Evolutionary conservation across 192 early-diverging fungal genomes (phyloP).

Genomic region (Pilaira anomala): DNA sequence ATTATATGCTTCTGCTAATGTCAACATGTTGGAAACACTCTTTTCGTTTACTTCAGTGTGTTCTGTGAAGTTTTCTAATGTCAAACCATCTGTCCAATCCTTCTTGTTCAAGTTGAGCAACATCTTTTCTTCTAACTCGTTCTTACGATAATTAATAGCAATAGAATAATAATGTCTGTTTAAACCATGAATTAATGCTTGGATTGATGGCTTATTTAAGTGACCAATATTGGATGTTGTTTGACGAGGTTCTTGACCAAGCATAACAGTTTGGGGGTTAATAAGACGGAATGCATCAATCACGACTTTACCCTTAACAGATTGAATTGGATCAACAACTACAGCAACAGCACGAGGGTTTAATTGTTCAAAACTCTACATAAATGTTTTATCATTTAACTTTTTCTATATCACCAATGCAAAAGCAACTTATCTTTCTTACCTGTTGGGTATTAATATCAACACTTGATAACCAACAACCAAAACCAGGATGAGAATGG

Average conservation of each 20-base stretch:
- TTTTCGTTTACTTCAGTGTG: constrained; percentile 83
- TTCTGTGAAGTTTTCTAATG: constrained; percentile 74
- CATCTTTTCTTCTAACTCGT: constrained; percentile 99
- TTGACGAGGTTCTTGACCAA: constrained; percentile 93
- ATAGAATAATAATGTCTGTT: constrained; percentile 99
- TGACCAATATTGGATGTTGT: constrained; percentile 98
- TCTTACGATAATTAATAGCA: constrained; percentile 99
- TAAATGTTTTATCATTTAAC: background rate
- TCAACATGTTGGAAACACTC: constrained; percentile 84
- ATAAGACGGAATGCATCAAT: constrained; percentile 99
- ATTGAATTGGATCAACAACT: constrained; percentile 99
- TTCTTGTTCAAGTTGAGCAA: constrained; percentile 98
- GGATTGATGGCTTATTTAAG: constrained; percentile 95
- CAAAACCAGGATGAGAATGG: constrained; percentile 99
- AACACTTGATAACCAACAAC: constrained; percentile 99
- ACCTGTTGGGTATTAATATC: constrained; percentile 99
- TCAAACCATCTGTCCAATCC: constrained; percentile 97
- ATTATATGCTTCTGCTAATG: constrained; percentile 90
- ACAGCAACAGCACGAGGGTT: constrained; percentile 95
- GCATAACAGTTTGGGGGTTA: constrained; percentile 79
- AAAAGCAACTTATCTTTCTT: background rate
- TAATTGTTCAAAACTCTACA: constrained; percentile 86
- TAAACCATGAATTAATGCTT: constrained; percentile 95
- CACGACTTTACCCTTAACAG: constrained; percentile 99
- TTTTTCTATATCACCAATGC: background rate